Base-by-base conservation (phyloP, 495 filamentous ascomycete species). In the Neurospora sp. region DNA sequence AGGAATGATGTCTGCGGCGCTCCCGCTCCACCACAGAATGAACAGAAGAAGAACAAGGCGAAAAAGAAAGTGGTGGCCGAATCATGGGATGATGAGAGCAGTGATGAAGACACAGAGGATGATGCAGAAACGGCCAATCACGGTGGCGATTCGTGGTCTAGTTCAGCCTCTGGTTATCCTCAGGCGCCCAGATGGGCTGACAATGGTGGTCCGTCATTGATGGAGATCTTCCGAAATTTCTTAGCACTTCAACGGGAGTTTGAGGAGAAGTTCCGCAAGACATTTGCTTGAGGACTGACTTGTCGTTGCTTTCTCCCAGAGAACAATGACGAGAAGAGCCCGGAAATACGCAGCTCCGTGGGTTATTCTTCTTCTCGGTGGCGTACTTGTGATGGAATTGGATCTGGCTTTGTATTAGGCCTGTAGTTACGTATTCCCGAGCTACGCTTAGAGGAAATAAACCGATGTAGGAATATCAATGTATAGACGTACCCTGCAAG, bases 191-290 rank as follows among this genome's bases (percentile, higher is more conserved):
- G 73, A 53, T 69, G 70, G 71, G 53, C 70, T 35, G 35, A 75
- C 2, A 69, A 73, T 12, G 75, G 78, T 69, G 81, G 83, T 48
- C 79, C 82, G 59, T 85, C 87, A 8, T 77, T 92, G 71, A 77
- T 85, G 74, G 85, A 87, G 71, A 88, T 91, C 8, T 84, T 88
- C 31, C 81, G 80, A 77, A 87, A 85, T 7, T 88, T 93, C 74
- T 79, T 76, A 68, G 78, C 81, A 80, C 77, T 93, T 74, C 85
- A 84, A 74, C 74, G 71, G 39, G 87, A 89, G 74, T 93, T 93
- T 78, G 86, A 92, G 75, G 79, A 79, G 39, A 92, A 91, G 80
- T 92, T 93, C 81, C 85, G 72, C 73, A 86, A 83, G 61, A 91
- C 90, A 44, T 89, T 79, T 78, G 83, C 84, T 41, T 75, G 37